Conservation (phyloP, 495 filamentous ascomycete species). For the Podospora pseudopauciseta region DNA sequence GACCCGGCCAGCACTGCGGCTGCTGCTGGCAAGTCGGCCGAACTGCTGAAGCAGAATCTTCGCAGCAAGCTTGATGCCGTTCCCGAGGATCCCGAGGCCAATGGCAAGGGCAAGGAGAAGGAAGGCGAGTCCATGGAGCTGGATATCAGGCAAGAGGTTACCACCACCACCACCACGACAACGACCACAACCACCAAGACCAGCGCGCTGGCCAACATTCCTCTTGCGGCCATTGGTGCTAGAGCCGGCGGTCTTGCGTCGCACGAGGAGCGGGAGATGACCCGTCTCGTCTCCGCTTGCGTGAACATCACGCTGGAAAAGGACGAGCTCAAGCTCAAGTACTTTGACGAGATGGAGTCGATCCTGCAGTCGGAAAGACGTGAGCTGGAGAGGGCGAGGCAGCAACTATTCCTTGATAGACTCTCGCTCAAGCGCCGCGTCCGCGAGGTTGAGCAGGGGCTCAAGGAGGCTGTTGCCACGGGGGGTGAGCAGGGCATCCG, state of each 20-base stretch:
- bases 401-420: conserved; percentile 90
- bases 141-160: conserved; percentile 42
- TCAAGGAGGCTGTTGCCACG: conserved; percentile 57
- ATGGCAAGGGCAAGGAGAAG: conserved; percentile 53
- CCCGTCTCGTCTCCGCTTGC: conserved; percentile 77
- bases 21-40: conserved; percentile 77
- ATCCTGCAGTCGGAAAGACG: conserved; percentile 87
- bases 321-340: conserved; percentile 78
- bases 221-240: conserved; percentile 79
- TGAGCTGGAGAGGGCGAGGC: conserved; percentile 83
- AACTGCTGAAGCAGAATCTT: conserved; percentile 74
- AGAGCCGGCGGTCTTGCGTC: conserved; percentile 85
- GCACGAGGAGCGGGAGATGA: conserved; percentile 95
- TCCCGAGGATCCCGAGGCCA: conserved; percentile 37
- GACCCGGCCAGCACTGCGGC: conserved; percentile 86
- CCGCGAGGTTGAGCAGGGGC: conserved; percentile 71
- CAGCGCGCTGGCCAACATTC: conserved; percentile 68
- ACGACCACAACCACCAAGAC: conserved; percentile 47
- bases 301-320: conserved; percentile 83
- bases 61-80: conserved; percentile 68
- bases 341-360: conserved; percentile 94
- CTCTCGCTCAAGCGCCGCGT: conserved; percentile 86
- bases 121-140: conserved; percentile 55
- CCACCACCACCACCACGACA: conserved; percentile 39
- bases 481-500: conserved; percentile 60